Conservation (phyloP, 2,329 filamentous ascomycete genomes). For the Purpureocillium takamizusanense region DNA sequence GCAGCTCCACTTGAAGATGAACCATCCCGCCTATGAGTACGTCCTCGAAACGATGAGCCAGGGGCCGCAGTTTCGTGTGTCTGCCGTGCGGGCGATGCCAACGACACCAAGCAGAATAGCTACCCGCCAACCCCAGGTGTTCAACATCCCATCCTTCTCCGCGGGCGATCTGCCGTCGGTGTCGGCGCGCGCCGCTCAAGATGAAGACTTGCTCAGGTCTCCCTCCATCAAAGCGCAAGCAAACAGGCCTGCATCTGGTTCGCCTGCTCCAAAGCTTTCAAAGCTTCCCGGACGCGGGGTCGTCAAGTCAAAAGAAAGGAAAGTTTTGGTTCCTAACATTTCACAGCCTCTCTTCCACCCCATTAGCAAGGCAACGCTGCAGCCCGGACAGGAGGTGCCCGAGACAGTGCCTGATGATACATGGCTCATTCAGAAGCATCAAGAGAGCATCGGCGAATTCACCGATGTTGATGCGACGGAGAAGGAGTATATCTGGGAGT, state of each 20-base stretch:
- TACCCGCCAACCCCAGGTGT: slow-evolving; percentile 29
- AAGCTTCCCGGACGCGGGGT: slow-evolving; percentile 6
- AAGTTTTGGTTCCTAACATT: slow-evolving; percentile 37
- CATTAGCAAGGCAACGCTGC: slow-evolving; percentile 43
- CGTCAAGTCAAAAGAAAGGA: slow-evolving; percentile 13
- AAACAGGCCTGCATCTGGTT: slow-evolving; percentile 14
- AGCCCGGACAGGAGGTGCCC: slow-evolving; percentile 38
- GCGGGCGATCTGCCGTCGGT: slow-evolving; percentile 38
- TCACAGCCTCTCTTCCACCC: slow-evolving; percentile 48
- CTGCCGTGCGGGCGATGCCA: slow-evolving; percentile 16
- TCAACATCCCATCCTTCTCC: slow-evolving; percentile 34
- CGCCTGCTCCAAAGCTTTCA: slow-evolving; percentile 9
- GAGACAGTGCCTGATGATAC: slow-evolving; percentile 33
- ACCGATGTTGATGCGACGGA: slow-evolving; percentile 44
- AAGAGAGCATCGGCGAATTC: slow-evolving; percentile 48
- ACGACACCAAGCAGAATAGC: slow-evolving; percentile 26
- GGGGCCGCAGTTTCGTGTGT: slow-evolving; percentile 30
- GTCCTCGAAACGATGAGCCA: slow-evolving; percentile 25
- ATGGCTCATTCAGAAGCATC: slow-evolving; percentile 52
- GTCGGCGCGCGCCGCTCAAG: slow-evolving; percentile 28
- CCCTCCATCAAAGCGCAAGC: slow-evolving; percentile 11
- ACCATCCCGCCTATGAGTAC: slow-evolving; percentile 37
- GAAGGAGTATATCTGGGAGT: slow-evolving; percentile 49
- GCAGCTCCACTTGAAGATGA: slow-evolving; percentile 35
- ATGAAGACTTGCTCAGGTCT: slow-evolving; percentile 15